Evolutionary conservation across 1,284 basidiomycete species (phyloP).

Genomic region (Xerocomus cyaneibrunnescens): DNA sequence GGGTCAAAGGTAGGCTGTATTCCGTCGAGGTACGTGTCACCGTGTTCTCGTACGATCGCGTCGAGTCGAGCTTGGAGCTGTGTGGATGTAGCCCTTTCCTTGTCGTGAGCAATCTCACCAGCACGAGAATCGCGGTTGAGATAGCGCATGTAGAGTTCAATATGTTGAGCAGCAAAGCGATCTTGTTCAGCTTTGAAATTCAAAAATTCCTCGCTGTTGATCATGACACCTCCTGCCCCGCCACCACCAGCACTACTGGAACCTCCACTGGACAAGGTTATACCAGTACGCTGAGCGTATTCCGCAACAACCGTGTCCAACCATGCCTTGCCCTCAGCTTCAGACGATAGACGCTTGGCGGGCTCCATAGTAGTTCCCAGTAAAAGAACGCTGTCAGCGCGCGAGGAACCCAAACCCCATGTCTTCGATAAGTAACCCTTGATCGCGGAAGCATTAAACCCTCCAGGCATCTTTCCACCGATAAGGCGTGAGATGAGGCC

Average conservation of each 20-base stretch:
- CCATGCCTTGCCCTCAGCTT: conserved; percentile 93
- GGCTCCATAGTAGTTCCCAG: conserved; percentile 93
- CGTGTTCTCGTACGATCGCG: conserved; percentile 85
- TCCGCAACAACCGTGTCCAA: conserved; percentile 81
- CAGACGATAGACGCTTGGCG: conserved; percentile 88
- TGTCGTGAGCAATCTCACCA: conserved; percentile 87
- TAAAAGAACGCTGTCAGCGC: conserved; percentile 90
- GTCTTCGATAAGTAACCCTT: conserved; percentile 87
- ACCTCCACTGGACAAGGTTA: conserved; percentile 74
- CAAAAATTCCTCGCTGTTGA: conserved; percentile 98
- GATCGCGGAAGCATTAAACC: conserved; percentile 95
- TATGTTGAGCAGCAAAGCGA: conserved; percentile 88
- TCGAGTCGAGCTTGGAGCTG: conserved; percentile 87
- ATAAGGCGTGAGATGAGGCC: conserved; percentile 90
- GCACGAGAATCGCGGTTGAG: conserved; percentile 91
- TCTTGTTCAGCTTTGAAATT: conserved; percentile 95
- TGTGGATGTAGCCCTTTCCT: conserved; percentile 73
- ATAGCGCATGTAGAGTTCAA: conserved; percentile 96
- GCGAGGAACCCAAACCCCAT: conserved; percentile 90
- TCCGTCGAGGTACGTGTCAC: conserved; percentile 91
- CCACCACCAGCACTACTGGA: conserved; percentile 61
- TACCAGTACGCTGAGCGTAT: conserved; percentile 87
- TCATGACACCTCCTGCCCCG: conserved; percentile 74
- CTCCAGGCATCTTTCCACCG: conserved; percentile 97
- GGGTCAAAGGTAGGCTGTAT: conserved; percentile 94